Base-by-base conservation (phyloP, 495 filamentous ascomycete species). In the Neohortaea acidophila region DNA sequence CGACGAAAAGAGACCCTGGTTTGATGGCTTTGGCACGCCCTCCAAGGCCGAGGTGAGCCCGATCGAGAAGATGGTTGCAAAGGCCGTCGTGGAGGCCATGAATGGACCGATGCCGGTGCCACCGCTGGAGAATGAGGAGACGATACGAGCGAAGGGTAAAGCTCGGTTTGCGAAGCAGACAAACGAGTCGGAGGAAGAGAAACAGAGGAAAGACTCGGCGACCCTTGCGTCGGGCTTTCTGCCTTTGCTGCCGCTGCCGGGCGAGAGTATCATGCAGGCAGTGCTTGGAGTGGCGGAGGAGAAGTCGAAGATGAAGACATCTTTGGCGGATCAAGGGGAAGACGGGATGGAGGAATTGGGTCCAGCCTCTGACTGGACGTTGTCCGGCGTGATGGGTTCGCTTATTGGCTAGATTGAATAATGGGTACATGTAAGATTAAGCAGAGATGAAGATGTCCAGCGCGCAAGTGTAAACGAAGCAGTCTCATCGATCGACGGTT, bases 21-120 rank as follows among this genome's bases (percentile, higher is more conserved):
- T 13, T 4, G 41, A 48, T 29, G 27, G 45, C 2, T 45, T 33
- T 32, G 41, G 41, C 22, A 49, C 46, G 13, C 38, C 46, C 9
- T 21, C 37, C 9, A 34, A 49, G 31, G 23, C 25, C 4, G 17
- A 22, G 2, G 41, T 29, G 8, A 41, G 30, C 13, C 41, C 41
- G 11, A 2, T 45, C 1, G 35, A 48, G 23, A 43, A 36, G 23
- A 23, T 27, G 14, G 25, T 45, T 13, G 45, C 45, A 11, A 44
- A 40, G 34, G 36, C 43, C 25, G 35, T 48, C 6, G 25, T 43
- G 1, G 39, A 30, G 28, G 3, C 14, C 4, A 27, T 24, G 39
- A 32, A 25, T 6, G 26, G 24, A 33, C 29, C 34, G 18, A 2
- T 12, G 10, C 20, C 39, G 2, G 19, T 17, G 2, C 37, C 43